Evolutionary conservation across 2,329 filamentous ascomycete species (phyloP), one percentile per base, ranked within the genome.

Genomic region (Exophiala alcalophila): DNA sequence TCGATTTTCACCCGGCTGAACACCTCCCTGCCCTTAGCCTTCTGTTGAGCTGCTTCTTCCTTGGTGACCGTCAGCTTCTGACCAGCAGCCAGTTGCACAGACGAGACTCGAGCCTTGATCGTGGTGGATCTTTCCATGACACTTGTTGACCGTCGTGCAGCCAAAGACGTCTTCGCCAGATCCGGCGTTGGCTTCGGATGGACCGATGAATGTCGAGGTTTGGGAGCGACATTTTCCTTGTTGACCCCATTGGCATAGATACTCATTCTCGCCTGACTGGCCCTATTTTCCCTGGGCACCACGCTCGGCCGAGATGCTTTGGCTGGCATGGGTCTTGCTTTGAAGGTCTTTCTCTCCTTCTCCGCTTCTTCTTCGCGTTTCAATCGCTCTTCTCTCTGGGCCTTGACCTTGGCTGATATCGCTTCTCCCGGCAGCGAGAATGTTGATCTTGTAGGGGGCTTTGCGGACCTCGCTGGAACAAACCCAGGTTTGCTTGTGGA

Each of bases 381-480:
- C 38, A 65, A 52, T 0, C 72, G 66, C 42, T 72, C 71, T 47
- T 75, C 71, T 32, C 68, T 66, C 15, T 70, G 65, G 5, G 69
- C 72, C 54, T 70, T 75, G n/a, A 76, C 58, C 50, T 71, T 75
- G 4, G 72, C 72, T 2, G 74, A 72, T 4, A 76, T 62, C 10
- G 65, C 70, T 50, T 77, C 73, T 11, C 74, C 74, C 1, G 74
- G 73, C 0, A 78, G 64, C 32, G 69, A 63, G 54, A 78, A 78
- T 3, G 62, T 71, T 5, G 73, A 58, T 36, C 60, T 66, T 0
- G 74, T 77, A 1, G 70, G 70, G 10, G 72, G 62, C 51, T 73
- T 76, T 15, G 61, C 63, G 1, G 73, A 76, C 52, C 73, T 77
- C 66, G 71, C 6, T 61, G 69, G 18, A 63, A 72, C 52, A 71